Conservation (phyloP, 106 monocot genomes). For the Gastrodia elata region DNA sequence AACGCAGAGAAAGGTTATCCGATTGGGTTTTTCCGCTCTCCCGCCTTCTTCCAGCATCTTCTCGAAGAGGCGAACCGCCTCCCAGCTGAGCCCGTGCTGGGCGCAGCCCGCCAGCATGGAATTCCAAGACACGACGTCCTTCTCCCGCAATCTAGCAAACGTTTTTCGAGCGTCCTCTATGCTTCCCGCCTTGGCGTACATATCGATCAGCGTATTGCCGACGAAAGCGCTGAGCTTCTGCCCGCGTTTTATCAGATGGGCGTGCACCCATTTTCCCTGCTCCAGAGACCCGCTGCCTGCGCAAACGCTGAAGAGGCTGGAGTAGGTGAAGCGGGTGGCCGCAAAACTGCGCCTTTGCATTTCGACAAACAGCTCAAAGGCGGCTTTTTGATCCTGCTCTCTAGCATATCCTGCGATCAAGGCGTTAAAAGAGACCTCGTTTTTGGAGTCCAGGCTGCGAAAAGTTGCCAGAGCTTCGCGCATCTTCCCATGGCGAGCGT, state of each 20-base stretch:
- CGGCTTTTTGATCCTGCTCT: slow-evolving; percentile 6
- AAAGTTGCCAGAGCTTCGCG: slow-evolving; percentile 13
- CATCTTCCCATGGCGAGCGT: slow-evolving; percentile 19
- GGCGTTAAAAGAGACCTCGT: slow-evolving; percentile 22
- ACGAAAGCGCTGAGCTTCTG: slow-evolving; percentile 8
- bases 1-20: slow-evolving; percentile 15
- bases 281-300: slow-evolving; percentile 13
- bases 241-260: slow-evolving; percentile 11
- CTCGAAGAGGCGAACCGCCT: slow-evolving; percentile 3
- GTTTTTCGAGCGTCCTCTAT: slow-evolving; percentile 22
- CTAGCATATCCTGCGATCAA: slow-evolving; percentile 22
- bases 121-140: slow-evolving; percentile 19
- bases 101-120: slow-evolving; percentile 16
- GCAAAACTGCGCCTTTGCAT: slow-evolving; percentile 16
- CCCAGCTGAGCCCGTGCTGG: slow-evolving; percentile 9
- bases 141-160: slow-evolving; percentile 7
- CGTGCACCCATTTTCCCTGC: slow-evolving; percentile 19
- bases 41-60: slow-evolving; percentile 7
- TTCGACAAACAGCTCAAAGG: slow-evolving; percentile 13
- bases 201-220: slow-evolving; percentile 14
- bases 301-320: slow-evolving; percentile 19
- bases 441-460: slow-evolving; percentile 12
- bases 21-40: slow-evolving; percentile 17
- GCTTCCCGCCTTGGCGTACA: slow-evolving; percentile 27
- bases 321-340: slow-evolving; percentile 16